Base-by-base conservation (phyloP, 257 asterid species). In the Penstemon davidsonii region DNA sequence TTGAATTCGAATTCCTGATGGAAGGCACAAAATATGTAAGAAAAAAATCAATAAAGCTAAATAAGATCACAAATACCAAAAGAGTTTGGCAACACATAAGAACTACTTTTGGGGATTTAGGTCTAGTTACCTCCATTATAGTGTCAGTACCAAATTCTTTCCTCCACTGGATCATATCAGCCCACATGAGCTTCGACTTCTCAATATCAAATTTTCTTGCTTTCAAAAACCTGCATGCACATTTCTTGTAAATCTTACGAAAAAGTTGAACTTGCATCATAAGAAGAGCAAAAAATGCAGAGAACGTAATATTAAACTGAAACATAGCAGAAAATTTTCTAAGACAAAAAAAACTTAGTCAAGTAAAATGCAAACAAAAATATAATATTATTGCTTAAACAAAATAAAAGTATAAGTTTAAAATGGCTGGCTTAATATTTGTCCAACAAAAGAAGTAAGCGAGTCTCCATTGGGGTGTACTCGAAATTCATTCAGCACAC, bases 101-200 rank as follows among this genome's bases (percentile, higher is more conserved):
- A 15, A n/a, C 46, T 55, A 39, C 33, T 15, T 42, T 37, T 38
- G 19, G 59, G 49, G 38, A 47, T 68, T 54, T 15, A 12, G 11
- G 41, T 37, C 18, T 4, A 68, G 18, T 67, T 80, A 88, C 99
- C 94, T 88, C 90, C 25, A 51, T 40, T 53, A 94, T 77, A 12
- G 91, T 83, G 83, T 94, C 97, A 38, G 96, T 82, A 38, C 96
- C 95, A 73, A 94, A 94, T 12, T 91, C 98, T 76, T 73, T 88
- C 91, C 99, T 85, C 99, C 99, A 94, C 52, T 87, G 95, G 70
- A 94, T 76, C 99, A 94, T 94, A 75, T 94, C 97, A 70, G 96
- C 90, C 99, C 98, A 94, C 98, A 91, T 94, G 59, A 72, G 89
- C 81, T 88, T 94, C 5, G 99, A 83, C 72, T 83, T 94, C 68